Percentiles rank a stretch among this genome's conserved stretches.
These are phyloP conservation scores for Aspergillus clavatus DNA, from an alignment of 2,329 filamentous ascomycete species.

Conservation along the genomic window DNA sequence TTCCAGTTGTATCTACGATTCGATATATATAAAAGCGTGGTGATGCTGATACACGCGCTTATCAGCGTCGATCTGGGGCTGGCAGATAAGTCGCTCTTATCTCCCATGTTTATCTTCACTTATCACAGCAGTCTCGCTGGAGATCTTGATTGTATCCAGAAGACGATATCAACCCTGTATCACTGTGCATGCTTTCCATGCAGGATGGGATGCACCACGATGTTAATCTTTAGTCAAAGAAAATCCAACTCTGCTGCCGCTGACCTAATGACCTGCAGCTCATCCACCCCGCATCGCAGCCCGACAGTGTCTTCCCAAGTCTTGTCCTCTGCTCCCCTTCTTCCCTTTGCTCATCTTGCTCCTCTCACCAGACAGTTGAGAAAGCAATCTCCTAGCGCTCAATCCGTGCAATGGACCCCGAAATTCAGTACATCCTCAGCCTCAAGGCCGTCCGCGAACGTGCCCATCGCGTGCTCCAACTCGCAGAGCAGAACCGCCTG, in stretches of 20 bases:
- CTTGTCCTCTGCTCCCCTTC: background rate
- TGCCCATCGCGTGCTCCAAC: slow-evolving; percentile 25
- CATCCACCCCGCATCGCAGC: background rate
- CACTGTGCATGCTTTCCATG: background rate
- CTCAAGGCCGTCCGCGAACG: slow-evolving; percentile 27
- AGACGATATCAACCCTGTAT: too few species aligned
- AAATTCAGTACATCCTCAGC: slow-evolving; percentile 25
- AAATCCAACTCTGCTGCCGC: background rate
- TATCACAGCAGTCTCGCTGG: too few species aligned
- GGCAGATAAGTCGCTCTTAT: too few species aligned
- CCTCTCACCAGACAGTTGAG: background rate
- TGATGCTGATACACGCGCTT: too few species aligned
- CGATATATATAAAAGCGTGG: too few species aligned
- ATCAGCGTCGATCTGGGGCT: too few species aligned
- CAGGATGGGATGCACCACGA: too few species aligned
- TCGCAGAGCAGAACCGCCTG: slow-evolving; percentile 38
- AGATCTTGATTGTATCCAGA: too few species aligned
- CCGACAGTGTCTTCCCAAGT: too few species aligned
- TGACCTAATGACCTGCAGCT: background rate
- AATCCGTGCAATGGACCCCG: slow-evolving; percentile 11
- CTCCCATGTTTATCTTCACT: too few species aligned
- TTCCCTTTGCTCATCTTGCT: background rate
- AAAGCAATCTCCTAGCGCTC: background rate
- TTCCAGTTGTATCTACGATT: too few species aligned
- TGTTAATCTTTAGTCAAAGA: too few species aligned